phyloP scores from a whole-genome alignment of 257 asterid species.

The Petrea volubilis region DNA sequence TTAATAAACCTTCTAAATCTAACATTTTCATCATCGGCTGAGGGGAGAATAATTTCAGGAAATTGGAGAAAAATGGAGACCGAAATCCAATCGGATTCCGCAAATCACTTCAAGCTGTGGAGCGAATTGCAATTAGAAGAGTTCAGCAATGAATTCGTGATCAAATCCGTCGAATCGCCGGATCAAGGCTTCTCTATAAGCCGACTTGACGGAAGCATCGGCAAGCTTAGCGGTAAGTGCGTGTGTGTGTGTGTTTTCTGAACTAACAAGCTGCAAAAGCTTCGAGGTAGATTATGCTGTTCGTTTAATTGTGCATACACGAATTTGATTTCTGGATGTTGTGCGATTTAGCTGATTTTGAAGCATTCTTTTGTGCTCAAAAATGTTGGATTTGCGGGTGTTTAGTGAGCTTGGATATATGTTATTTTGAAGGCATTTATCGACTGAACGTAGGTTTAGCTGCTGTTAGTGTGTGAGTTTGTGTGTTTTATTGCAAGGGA shows the following conservation, averaged over 20 bases:
- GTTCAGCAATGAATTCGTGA: slow-evolving; percentile 57
- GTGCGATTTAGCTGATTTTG: background rate
- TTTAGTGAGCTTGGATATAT: too few relatives aligned
- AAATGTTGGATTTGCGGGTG: background rate
- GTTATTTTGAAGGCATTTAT: too few relatives aligned
- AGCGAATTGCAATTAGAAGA: slow-evolving; percentile 74
- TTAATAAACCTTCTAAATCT: background rate
- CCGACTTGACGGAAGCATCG: slow-evolving; percentile 67
- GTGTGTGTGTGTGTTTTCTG: background rate
- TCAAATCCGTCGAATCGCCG: slow-evolving; percentile 66
- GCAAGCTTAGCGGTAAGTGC: slow-evolving; percentile 50
- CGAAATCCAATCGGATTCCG: slow-evolving; percentile 42
- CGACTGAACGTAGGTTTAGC: too few relatives aligned
- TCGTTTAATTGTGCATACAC: background rate
- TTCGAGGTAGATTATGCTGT: background rate
- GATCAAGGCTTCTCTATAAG: slow-evolving; percentile 75
- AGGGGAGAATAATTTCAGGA: background rate
- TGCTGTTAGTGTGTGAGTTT: too few relatives aligned
- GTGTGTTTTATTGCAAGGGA: background rate
- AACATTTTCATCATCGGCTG: background rate
- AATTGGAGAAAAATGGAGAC: slow-evolving; percentile 47
- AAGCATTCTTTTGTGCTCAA: background rate
- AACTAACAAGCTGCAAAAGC: background rate
- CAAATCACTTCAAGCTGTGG: slow-evolving; percentile 62
- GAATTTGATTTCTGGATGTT: background rate